Percentiles rank a stretch among this genome's conserved stretches.
phyloP scores from a whole-genome alignment of 768 basidiomycete genomes.

The Termitomyces sp. region DNA sequence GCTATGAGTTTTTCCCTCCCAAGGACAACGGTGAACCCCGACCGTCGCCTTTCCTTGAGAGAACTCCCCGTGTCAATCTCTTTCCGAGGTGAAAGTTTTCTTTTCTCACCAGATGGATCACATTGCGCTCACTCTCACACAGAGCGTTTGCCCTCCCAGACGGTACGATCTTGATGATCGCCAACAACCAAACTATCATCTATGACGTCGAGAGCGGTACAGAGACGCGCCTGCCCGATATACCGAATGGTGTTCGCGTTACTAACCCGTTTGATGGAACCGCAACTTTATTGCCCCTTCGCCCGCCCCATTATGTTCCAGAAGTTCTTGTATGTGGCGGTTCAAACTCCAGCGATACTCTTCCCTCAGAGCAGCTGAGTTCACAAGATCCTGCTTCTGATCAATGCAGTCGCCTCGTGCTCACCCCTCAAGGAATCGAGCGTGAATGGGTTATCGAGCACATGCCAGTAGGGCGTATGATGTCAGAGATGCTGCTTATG shows the following conservation, averaged over 20 bases:
- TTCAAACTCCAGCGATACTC: conserved; percentile 25
- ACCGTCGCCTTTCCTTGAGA: background rate
- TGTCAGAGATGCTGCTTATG: conserved; percentile 11
- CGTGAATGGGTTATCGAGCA: conserved; percentile 40
- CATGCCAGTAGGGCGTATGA: conserved; percentile 31
- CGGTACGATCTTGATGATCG: conserved; percentile 34
- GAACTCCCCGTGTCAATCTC: conserved; percentile 16
- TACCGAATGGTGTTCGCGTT: conserved; percentile 39
- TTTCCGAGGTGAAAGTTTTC: conserved; percentile 13
- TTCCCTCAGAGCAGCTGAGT: conserved; percentile 21
- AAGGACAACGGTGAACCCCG: conserved; percentile 26
- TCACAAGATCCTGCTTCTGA: conserved; percentile 35
- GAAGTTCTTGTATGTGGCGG: conserved; percentile 46
- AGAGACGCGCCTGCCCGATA: conserved; percentile 33
- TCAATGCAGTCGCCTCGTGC: conserved; percentile 36
- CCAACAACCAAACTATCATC: conserved; percentile 36
- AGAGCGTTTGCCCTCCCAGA: conserved; percentile 26
- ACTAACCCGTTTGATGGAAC: conserved; percentile 35
- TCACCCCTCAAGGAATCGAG: conserved; percentile 35
- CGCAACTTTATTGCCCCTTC: conserved; percentile 30
- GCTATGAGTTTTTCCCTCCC: conserved; percentile 26
- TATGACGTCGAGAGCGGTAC: conserved; percentile 32
- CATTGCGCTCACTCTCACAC: background rate
- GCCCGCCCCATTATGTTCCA: conserved; percentile 33
- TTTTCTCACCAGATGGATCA: background rate